These are phyloP conservation scores for Syzygium malaccense DNA, from an alignment of 441 rosid species.

Conservation along the genomic window DNA sequence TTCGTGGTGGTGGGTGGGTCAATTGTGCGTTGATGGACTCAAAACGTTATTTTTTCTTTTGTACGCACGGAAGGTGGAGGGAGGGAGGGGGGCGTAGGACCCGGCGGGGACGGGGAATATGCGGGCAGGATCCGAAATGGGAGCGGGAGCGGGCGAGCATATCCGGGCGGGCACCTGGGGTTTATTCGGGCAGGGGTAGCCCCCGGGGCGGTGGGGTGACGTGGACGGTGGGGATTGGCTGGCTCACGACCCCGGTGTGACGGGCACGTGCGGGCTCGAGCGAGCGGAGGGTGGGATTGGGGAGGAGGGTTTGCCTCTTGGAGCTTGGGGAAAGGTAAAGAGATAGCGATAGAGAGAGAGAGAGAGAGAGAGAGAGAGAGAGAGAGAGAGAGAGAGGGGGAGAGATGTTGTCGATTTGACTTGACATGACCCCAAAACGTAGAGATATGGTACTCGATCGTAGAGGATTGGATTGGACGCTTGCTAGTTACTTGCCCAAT, in stretches of 20 bases:
- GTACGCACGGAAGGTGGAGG: too few species aligned
- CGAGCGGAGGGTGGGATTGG: neutral
- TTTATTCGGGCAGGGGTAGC: conserved; percentile 10
- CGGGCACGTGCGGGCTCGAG: neutral
- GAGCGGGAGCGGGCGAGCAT: conserved; percentile 15
- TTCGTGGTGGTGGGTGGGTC: neutral
- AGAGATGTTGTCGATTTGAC: neutral
- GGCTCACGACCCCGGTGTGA: neutral
- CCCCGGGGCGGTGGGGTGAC: neutral
- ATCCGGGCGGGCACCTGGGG: conserved; percentile 31
- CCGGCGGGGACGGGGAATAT: conserved; percentile 19
- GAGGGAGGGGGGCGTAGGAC: neutral
- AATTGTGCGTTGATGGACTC: neutral
- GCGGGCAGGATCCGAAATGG: conserved; percentile 15
- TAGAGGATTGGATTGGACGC: neutral
- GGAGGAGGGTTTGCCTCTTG: neutral
- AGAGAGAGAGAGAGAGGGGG: neutral
- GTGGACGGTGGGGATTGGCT: conserved; percentile 18
- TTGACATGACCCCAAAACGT: neutral
- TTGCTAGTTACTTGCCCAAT: too few species aligned
- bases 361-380: neutral
- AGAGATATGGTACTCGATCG: neutral
- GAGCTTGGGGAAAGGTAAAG: neutral
- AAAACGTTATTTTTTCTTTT: neutral
- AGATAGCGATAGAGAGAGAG: neutral